phyloP scores from a whole-genome alignment of 2,329 filamentous ascomycete species.

The Thelonectria blattea region DNA sequence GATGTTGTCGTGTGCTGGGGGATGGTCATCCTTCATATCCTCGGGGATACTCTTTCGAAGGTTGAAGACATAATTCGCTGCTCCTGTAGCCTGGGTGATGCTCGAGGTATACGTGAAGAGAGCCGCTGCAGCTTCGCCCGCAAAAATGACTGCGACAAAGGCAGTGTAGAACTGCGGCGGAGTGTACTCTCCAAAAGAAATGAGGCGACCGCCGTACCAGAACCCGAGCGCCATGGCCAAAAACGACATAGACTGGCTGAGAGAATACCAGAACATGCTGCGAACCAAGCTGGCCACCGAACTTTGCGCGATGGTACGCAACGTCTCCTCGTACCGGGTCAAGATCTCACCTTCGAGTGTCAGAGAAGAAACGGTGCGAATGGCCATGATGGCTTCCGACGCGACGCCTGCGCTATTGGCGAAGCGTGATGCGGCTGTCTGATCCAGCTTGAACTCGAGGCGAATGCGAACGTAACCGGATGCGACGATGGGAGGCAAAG shows the following conservation, averaged over 20 bases:
- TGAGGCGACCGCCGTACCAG: slow-evolving; percentile 12
- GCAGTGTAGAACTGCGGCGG: slow-evolving; percentile 10
- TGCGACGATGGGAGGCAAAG: slow-evolving; percentile 2
- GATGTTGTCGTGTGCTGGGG: neutral
- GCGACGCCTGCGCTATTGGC: slow-evolving; percentile 4
- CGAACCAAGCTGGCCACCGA: neutral
- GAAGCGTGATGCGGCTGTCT: neutral
- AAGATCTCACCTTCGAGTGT: slow-evolving; percentile 7
- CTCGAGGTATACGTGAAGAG: neutral
- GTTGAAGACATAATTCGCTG: neutral
- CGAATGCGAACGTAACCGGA: slow-evolving; percentile 2
- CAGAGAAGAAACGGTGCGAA: slow-evolving; percentile 7
- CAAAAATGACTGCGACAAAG: slow-evolving; percentile 8
- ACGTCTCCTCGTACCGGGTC: neutral
- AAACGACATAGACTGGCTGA: slow-evolving; percentile 6
- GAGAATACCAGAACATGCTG: slow-evolving; percentile 2
- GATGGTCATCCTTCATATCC: neutral
- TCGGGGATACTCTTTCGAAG: neutral
- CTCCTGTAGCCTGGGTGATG: neutral
- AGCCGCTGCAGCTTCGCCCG: slow-evolving; percentile 2
- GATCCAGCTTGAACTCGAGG: slow-evolving; percentile 2
- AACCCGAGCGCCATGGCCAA: slow-evolving; percentile 9
- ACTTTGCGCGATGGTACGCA: neutral
- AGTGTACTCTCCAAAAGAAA: slow-evolving; percentile 10
- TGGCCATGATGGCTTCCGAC: slow-evolving; percentile 12